phyloP scores from a whole-genome alignment of 1,139 yeast genomes.

The Lodderomyces parapsilosis region DNA sequence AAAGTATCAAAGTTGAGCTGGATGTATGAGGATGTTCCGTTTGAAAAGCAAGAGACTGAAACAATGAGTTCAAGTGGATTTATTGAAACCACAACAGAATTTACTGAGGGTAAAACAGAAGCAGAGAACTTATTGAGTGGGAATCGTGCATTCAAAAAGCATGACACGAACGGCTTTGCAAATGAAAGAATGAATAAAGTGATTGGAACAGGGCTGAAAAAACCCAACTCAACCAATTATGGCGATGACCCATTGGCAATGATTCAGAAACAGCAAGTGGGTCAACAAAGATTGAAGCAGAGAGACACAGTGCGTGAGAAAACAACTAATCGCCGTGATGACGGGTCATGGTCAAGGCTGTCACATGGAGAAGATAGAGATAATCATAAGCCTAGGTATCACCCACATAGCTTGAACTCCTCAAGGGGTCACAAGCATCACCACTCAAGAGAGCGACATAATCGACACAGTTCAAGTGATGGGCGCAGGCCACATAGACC shows the following conservation, averaged over 20 bases:
- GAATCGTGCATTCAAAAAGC: constrained; percentile 15
- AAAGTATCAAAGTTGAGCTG: constrained; percentile 62
- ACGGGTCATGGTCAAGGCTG: neutral
- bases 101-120: constrained; percentile 32
- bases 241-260: constrained; percentile 56
- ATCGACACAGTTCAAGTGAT: neutral
- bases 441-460: neutral
- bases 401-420: neutral
- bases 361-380: neutral
- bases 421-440: neutral
- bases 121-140: constrained; percentile 34
- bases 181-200: constrained; percentile 18
- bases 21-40: constrained; percentile 69
- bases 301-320: neutral
- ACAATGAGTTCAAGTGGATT: constrained; percentile 29
- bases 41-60: constrained; percentile 10
- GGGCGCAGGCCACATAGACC: constrained; percentile 2
- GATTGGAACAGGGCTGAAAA: constrained; percentile 9
- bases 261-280: constrained; percentile 41
- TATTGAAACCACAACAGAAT: constrained; percentile 34
- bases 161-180: constrained; percentile 6
- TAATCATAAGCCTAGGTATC: neutral
- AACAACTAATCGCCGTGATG: no score
- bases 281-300: constrained; percentile 5
- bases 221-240: constrained; percentile 8